phyloP scores from a whole-genome alignment of 2,329 filamentous ascomycete species.

The Fusarium mundagurra region DNA sequence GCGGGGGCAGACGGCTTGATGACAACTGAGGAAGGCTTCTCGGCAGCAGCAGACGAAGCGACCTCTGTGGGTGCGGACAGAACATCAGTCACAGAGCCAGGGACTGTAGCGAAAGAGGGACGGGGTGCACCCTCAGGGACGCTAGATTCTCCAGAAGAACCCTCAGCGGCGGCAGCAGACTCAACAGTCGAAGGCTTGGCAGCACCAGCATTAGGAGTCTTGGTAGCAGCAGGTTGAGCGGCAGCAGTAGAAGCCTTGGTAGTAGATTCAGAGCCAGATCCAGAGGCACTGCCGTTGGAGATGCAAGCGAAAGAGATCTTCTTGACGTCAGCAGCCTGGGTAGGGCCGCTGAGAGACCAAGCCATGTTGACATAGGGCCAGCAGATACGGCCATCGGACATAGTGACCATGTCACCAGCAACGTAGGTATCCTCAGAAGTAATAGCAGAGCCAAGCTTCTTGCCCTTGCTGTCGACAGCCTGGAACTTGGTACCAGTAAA shows the following conservation, averaged over 20 bases:
- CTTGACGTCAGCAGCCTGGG: conserved; percentile 40
- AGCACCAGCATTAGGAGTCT: conserved; percentile 3
- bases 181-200: conserved; percentile 10
- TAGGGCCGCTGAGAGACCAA: conserved; percentile 52
- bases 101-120: conserved; percentile 29
- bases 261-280: neutral
- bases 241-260: conserved; percentile 14
- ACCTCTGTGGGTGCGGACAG: conserved; percentile 12
- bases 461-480: conserved; percentile 61
- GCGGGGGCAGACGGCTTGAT: conserved; percentile 5
- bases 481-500: conserved; percentile 70
- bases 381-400: conserved; percentile 67
- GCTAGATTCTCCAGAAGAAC: neutral
- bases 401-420: conserved; percentile 70
- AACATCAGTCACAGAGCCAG: conserved; percentile 24
- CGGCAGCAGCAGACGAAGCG: neutral
- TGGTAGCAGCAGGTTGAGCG: conserved; percentile 16
- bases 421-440: conserved; percentile 64
- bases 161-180: conserved; percentile 13
- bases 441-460: conserved; percentile 61
- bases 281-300: conserved; percentile 25
- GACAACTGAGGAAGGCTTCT: conserved; percentile 15
- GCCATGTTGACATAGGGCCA: conserved; percentile 69
- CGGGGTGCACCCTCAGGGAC: conserved; percentile 29
- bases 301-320: conserved; percentile 66